Base-by-base conservation (phyloP, 2,329 filamentous ascomycete genomes). In the Alternaria rosae region DNA sequence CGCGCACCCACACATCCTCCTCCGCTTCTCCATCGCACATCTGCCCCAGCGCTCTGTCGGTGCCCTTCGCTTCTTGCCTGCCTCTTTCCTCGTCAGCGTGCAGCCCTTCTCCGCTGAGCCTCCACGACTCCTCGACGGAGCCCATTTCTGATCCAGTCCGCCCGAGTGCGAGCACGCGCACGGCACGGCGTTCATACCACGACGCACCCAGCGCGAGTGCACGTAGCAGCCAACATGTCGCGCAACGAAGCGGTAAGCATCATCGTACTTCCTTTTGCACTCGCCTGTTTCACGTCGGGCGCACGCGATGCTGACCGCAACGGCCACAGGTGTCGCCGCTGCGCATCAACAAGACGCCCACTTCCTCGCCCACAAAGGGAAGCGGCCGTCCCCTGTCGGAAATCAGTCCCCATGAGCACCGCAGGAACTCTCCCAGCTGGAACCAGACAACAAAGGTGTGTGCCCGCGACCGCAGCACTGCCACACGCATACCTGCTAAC, bases 381-480 rank as follows among this genome's bases (percentile, higher is more conserved):
- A 82, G 79, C 60, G 80, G 79, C 86, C 72, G 76, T 50, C 92
- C 95, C 61, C 86, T 99, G 68, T 92, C 93, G 65, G 95, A 99
- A 83, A 89, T 99, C 76, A 92, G 91, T 71, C 91, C 92, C 54
- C 91, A 91, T 65, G 92, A 94, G 81, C 90, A 89, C 80, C 88
- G 94, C 77, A 88, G 94, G 73, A 98, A 98, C 83, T 97, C 94
- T 53, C 93, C 94, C 55, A 96, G 91, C 83, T 97, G 91, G 88
- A 93, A 91, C 74, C 91, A 94, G 79, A 80, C 82, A 64, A 85
- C 83, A 61, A 93, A 91, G 87, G 91, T 94, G 85, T 57, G 54
- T 58, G 21, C 35, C 47, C 47, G 20, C 28, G 48, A 15, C 35
- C 43, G 32, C 47, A 23, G 50, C 66, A 62, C 61, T 59, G 63